Evolutionary conservation across 352 stramenopile species (phyloP), one percentile per base, ranked within the genome.

Genomic region (Hyphochytrium catenoides): DNA sequence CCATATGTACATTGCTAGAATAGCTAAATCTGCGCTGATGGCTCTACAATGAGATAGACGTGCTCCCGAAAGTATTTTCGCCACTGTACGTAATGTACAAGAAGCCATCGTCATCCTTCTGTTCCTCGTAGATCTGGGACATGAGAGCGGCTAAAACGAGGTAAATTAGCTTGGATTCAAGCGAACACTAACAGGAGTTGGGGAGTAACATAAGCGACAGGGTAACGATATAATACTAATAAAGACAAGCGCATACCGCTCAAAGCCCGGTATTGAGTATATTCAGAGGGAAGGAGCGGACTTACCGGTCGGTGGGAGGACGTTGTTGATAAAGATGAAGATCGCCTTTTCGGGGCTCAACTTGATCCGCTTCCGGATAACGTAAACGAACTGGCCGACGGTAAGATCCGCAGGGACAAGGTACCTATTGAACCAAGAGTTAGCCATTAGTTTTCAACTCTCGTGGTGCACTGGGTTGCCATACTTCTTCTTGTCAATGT

Each of bases 401-500:
- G 84, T 96, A 46, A 96, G 53, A 51, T 96, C 86, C 26, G 82
- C 72, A 4, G 87, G 87, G 33, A 98, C 90, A 31, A 98, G 59
- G 56, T 95, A 95, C 32, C 39, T 53, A 17, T 16, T 26, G 4
- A 16, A 51, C 4, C 29, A 41, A 18, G 41, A 31, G 31, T 4
- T 20, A 14, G n/a, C n/a, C n/a, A n/a, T n/a, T n/a, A n/a, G n/a
- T n/a, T n/a, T n/a, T n/a, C n/a, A n/a, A n/a, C n/a, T n/a, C n/a
- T n/a, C n/a, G n/a, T n/a, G n/a, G n/a, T n/a, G n/a, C n/a, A n/a
- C n/a, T n/a, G n/a, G 24, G 5, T 15, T 26, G 5, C 57, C 35
- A 26, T 43, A 79, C 64, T 98, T 98, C 60, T 98, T 97, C 72
- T 98, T 98, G 61, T 98, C 90, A 71, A 98, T 98, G 51, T 98